Evolutionary conservation across 495 filamentous ascomycete genomes (phyloP), one percentile per base, ranked within the genome.

Genomic region (Cladorrhinum samala): DNA sequence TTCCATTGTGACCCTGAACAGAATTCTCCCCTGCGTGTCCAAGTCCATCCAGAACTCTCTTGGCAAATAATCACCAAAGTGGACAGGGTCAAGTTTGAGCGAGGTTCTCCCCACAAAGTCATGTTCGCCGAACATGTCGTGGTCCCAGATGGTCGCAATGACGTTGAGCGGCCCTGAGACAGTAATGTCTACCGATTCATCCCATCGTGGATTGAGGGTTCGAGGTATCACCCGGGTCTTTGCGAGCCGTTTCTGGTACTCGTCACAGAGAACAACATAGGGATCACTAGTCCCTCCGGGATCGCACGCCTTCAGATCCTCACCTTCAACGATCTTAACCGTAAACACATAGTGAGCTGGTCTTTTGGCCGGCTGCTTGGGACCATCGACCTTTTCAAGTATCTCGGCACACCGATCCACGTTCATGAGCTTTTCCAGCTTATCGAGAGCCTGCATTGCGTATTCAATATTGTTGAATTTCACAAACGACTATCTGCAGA

Each of bases 401-500:
- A 93, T 80, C 44, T 89, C 89, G 4, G 91, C 90, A 63, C 89
- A 95, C 38, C 79, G 86, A 65, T 99, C 94, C n/a, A 95, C 91
- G 62, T 96, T 87, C 70, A 97, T 85, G 55, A 87, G 85, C 54
- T 78, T 82, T 63, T 96, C 92, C 14, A 99, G 78, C 63, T 84
- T 88, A 64, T 99, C 94, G 39, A 97, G 76, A 58, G 94, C 90
- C 18, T 86, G 77, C 62, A 92, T 85, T 20, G 90, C 93, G 72
- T 86, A 96, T 70, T 96, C 92, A 58, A 97, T 81, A 62, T 99
- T 96, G 75, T 99, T 99, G 56, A 99, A 77, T 71, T 99, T 99
- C 44, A 97, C 88, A 58, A 97, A 83, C 27, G 91, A 96, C 91
- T 96, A 59, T 38, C 36, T 17, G 38, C 33, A 44, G 2, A 1